Percentiles rank a stretch among this genome's conserved stretches.
Evolutionary conservation across 768 basidiomycete species (phyloP).

Genomic region (Collybia sordida): DNA sequence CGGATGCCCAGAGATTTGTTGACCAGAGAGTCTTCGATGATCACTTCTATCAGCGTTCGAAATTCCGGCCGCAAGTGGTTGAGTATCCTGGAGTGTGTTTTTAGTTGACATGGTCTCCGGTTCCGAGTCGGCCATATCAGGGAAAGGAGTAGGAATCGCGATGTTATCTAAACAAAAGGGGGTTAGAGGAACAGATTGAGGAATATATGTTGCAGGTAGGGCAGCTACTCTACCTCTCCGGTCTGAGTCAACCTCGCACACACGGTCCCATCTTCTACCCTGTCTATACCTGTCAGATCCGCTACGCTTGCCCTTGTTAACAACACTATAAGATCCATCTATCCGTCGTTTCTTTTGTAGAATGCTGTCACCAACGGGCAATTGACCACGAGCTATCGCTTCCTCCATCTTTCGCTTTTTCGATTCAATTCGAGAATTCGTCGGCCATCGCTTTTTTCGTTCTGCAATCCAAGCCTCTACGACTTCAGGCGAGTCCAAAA

Average conservation of each 20-base stretch:
- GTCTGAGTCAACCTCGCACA: conserved; percentile 25
- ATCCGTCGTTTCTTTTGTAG: conserved; percentile 42
- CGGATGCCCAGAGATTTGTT: background rate
- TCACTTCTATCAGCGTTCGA: no score
- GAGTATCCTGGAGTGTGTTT: no score
- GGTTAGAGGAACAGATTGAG: no score
- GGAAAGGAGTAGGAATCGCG: no score
- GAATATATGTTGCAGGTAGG: no score
- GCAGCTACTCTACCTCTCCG: conserved; percentile 17
- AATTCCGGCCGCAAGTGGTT: no score
- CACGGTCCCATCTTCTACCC: conserved; percentile 23
- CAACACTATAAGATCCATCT: conserved; percentile 15
- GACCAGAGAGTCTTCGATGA: background rate
- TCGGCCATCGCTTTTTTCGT: conserved; percentile 85
- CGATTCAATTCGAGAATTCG: conserved; percentile 63
- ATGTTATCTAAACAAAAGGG: no score
- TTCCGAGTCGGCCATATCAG: no score
- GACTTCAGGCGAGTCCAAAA: conserved; percentile 79
- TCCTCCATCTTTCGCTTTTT: conserved; percentile 81
- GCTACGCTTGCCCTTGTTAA: conserved; percentile 1
- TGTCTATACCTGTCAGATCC: conserved; percentile 9
- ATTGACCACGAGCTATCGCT: conserved; percentile 78
- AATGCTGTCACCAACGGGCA: conserved; percentile 47
- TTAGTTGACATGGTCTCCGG: no score
- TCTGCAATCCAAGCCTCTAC: conserved; percentile 87